Evolutionary conservation across 2,329 filamentous ascomycete genomes (phyloP).

Genomic region (Microcyclosporella mali): DNA sequence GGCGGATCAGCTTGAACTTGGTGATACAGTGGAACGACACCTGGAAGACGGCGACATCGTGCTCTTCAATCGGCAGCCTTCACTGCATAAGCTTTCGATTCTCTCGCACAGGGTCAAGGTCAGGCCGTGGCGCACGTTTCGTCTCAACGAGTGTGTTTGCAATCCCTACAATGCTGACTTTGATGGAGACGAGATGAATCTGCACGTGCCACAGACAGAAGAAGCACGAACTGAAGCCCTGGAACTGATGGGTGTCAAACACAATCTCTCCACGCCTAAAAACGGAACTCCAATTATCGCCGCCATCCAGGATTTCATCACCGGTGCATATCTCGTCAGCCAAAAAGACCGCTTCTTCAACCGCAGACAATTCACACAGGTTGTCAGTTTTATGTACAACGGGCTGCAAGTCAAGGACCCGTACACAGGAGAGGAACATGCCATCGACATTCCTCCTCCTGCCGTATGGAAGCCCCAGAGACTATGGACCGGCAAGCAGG

Average conservation of each 20-base stretch:
- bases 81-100: conserved; percentile 96
- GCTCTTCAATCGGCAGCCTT: conserved; percentile 95
- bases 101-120: conserved; percentile 93
- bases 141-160: conserved; percentile 96
- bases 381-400: conserved; percentile 92
- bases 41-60: conserved; percentile 93
- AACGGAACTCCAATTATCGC: conserved; percentile 98
- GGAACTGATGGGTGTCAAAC: conserved; percentile 94
- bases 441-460: conserved; percentile 79
- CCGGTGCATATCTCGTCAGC: conserved; percentile 82
- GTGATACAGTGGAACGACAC: conserved; percentile 89
- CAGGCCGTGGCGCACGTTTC: conserved; percentile 89
- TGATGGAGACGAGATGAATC: conserved; percentile 99
- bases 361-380: conserved; percentile 77
- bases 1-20: conserved; percentile 69
- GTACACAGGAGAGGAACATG: conserved; percentile 45
- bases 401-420: conserved; percentile 50
- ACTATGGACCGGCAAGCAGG: conserved; percentile 94
- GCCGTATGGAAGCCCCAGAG: conserved; percentile 77
- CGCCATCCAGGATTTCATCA: conserved; percentile 99
- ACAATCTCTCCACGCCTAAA: conserved; percentile 92
- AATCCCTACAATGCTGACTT: conserved; percentile 99
- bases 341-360: conserved; percentile 92
- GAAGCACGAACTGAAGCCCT: conserved; percentile 93
- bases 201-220: conserved; percentile 97